phyloP scores from a whole-genome alignment of 768 basidiomycete species.

The Gloeophyllum trabeum region DNA sequence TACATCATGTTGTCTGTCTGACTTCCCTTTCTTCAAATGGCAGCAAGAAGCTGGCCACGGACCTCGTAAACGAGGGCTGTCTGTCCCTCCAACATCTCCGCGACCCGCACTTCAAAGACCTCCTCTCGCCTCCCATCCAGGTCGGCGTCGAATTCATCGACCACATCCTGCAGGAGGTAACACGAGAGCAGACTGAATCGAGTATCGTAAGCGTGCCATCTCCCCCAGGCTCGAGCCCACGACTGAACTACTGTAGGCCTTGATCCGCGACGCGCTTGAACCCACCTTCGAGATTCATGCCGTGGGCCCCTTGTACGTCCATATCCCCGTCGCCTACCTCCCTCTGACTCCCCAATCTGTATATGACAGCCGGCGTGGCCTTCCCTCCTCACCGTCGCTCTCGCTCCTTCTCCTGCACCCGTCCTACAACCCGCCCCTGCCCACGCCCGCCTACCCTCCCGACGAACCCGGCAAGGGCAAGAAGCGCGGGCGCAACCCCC shows the following conservation, averaged over 20 bases:
- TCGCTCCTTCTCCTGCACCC: slow-evolving; percentile 35
- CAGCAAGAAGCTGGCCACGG: slow-evolving; percentile 23
- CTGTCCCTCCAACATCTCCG: slow-evolving; percentile 28
- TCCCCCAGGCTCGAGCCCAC: no score
- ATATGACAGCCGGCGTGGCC: slow-evolving; percentile 36
- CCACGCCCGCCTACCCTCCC: background rate
- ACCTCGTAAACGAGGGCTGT: slow-evolving; percentile 43
- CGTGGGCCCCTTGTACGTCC: slow-evolving; percentile 47
- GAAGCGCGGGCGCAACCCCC: slow-evolving; percentile 8
- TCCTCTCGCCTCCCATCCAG: slow-evolving; percentile 27
- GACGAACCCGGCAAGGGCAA: background rate
- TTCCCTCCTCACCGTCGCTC: slow-evolving; percentile 21
- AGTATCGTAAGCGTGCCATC: slow-evolving; percentile 39
- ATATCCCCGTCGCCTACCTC: background rate
- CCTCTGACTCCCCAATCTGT: slow-evolving; percentile 1
- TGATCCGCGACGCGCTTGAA: slow-evolving; percentile 33
- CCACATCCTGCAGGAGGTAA: slow-evolving; percentile 23
- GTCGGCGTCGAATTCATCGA: slow-evolving; percentile 27
- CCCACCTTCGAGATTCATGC: slow-evolving; percentile 36
- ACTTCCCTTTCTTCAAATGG: no score
- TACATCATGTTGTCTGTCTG: no score
- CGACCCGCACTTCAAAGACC: slow-evolving; percentile 20
- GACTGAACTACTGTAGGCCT: slow-evolving; percentile 33
- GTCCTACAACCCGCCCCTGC: background rate
- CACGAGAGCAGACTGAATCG: slow-evolving; percentile 29